Base-by-base conservation (phyloP, 2,329 filamentous ascomycete species). In the Clarireedia hainanense region DNA sequence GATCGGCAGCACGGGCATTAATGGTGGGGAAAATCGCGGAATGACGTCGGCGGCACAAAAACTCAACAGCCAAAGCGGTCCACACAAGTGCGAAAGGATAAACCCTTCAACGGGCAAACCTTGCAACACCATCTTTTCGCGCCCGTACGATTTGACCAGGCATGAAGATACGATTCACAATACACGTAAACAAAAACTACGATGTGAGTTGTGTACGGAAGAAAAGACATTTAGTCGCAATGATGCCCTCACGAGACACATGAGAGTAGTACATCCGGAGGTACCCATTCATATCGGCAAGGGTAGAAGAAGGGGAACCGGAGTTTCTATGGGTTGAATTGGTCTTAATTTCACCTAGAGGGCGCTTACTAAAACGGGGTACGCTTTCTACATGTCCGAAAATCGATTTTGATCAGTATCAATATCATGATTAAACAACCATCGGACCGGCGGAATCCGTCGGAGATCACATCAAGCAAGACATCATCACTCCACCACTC, bases 91-190 rank as follows among this genome's bases (percentile, higher is more conserved):
- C 72, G 88, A 91, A 67, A 84, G 91, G 63, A 89, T 92, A 73
- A 97, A 97, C 72, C 92, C 92, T 1, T 92, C 89, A 61, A 97
- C 94, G 0, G 89, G 90, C 61, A 96, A 96, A 74, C 87, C 91
- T 0, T 97, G 94, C 79, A 92, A 89, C 69, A 95, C 91, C 0
- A 79, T 96, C 53, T 97, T 99, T 72, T 96, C 92, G 0, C 80
- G 94, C 20, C 94, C 94, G 1, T 99, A 99, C 76, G 94, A 99
- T 71, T 79, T 99, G 52, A 99, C 94, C 0, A 81, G 94, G 23
- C 94, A 99, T 69, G 94, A 99, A 71, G 92, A 96, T 63, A 97
- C 94, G 0, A 97, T 97, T 61, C 94, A 97, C 79, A 96, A 96
- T 65, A 86, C 85, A 1, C 84, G 89, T 65, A 96, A 96, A 77